phyloP scores from a whole-genome alignment of 2,329 filamentous ascomycete genomes.

The Xenoacremonium recifei region DNA sequence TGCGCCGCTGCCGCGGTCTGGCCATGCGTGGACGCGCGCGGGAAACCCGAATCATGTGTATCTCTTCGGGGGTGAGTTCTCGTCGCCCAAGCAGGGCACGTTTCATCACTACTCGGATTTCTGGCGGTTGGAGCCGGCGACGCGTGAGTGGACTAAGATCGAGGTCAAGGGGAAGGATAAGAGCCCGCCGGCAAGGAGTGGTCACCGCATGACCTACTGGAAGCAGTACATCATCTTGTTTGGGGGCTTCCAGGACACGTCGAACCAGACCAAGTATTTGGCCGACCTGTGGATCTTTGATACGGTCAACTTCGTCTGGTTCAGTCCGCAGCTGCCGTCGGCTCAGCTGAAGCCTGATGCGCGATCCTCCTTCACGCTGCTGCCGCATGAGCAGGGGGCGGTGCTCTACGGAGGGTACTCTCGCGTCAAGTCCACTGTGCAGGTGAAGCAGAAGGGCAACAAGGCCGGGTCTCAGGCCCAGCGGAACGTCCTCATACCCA shows the following conservation, averaged over 20 bases:
- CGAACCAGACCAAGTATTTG: conserved; percentile 90
- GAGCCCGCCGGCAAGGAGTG: conserved; percentile 79
- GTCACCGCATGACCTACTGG: conserved; percentile 94
- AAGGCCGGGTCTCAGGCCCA: conserved; percentile 54
- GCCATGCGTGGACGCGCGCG: conserved; percentile 91
- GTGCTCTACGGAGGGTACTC: conserved; percentile 94
- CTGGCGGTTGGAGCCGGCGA: conserved; percentile 83
- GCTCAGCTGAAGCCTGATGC: conserved; percentile 87
- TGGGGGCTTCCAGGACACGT: conserved; percentile 96
- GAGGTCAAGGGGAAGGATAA: conserved; percentile 77
- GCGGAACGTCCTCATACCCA: conserved; percentile 75
- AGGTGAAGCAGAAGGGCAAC: conserved; percentile 57
- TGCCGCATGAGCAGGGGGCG: conserved; percentile 87
- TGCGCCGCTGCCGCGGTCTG: conserved; percentile 82
- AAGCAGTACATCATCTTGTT: conserved; percentile 97
- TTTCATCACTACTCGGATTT: conserved; percentile 99
- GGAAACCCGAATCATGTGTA: conserved; percentile 84
- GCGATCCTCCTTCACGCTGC: conserved; percentile 84
- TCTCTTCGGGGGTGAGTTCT: conserved; percentile 95
- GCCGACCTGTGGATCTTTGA: conserved; percentile 96
- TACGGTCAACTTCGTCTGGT: conserved; percentile 82
- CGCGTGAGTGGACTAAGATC: conserved; percentile 86
- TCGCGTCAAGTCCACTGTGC: conserved; percentile 72
- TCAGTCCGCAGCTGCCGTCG: conserved; percentile 69
- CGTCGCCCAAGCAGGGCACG: conserved; percentile 92